phyloP scores from a whole-genome alignment of 1,284 basidiomycete genomes.

The Puccinia brachypodii region DNA sequence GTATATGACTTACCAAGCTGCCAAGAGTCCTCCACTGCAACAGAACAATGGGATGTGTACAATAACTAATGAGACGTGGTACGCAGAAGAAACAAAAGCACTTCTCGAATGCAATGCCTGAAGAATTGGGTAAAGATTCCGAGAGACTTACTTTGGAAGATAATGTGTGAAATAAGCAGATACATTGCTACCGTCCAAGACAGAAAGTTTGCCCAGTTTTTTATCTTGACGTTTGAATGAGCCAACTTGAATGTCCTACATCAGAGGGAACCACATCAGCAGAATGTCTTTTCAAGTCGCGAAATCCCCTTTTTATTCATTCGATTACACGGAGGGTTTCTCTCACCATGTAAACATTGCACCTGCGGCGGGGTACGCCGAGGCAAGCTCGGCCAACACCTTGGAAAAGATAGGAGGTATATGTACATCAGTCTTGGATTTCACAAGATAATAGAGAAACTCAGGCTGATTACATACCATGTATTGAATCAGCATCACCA shows the following conservation, averaged over 20 bases:
- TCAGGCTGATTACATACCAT: constrained; percentile 2
- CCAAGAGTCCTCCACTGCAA: constrained; percentile 28
- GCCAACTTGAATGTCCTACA: constrained; percentile 47
- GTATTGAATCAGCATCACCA: constrained; percentile 27
- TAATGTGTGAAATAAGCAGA: constrained; percentile 39
- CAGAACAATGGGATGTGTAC: neutral
- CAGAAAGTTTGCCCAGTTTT: constrained; percentile 45
- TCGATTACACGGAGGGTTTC: neutral
- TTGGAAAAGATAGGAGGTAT: neutral
- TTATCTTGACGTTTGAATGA: constrained; percentile 15
- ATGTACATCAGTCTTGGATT: neutral
- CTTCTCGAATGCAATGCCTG: neutral
- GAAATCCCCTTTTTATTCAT: neutral
- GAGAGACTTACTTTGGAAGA: constrained; percentile 29
- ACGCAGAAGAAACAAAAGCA: too few species aligned
- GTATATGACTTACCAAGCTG: constrained; percentile 11
- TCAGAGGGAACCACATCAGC: neutral
- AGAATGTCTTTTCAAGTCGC: neutral
- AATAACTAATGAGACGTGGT: constrained; percentile 1
- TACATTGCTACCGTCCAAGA: constrained; percentile 39
- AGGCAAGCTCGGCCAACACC: constrained; percentile 37
- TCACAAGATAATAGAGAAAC: neutral
- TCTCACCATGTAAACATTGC: constrained; percentile 45
- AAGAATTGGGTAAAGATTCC: neutral
- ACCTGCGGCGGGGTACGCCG: constrained; percentile 41